phyloP scores from a whole-genome alignment of 2,329 filamentous ascomycete genomes.

The Thelonectria discophora region DNA sequence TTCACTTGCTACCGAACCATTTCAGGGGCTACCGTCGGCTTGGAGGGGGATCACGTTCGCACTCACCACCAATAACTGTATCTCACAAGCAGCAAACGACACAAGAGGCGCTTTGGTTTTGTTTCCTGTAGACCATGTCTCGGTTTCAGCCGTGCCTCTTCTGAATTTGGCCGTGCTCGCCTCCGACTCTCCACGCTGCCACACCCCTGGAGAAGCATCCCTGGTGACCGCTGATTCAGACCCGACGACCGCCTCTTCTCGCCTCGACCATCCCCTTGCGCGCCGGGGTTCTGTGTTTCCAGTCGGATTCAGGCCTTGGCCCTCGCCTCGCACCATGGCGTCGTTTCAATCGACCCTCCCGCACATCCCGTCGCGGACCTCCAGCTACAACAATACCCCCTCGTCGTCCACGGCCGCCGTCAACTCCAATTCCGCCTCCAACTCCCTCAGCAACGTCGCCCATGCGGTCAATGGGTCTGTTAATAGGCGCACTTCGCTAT shows the following conservation, averaged over 20 bases:
- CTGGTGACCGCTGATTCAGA: slow-evolving; percentile 22
- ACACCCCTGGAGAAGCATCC: slow-evolving; percentile 9
- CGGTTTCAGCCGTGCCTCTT: slow-evolving; percentile 38
- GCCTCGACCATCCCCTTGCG: slow-evolving; percentile 23
- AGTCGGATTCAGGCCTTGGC: slow-evolving; percentile 25
- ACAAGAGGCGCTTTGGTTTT: slow-evolving; percentile 4
- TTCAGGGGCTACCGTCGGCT: slow-evolving; percentile 32
- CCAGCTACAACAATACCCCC: slow-evolving; percentile 33
- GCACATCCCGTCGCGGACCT: slow-evolving; percentile 50
- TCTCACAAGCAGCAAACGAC: not conserved
- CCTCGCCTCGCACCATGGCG: slow-evolving; percentile 35
- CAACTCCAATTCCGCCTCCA: slow-evolving; percentile 29
- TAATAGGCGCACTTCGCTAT: slow-evolving; percentile 64
- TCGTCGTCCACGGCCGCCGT: slow-evolving; percentile 12
- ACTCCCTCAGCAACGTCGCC: slow-evolving; percentile 43
- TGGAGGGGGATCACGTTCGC: slow-evolving; percentile 18
- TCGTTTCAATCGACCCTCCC: slow-evolving; percentile 51
- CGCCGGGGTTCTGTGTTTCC: slow-evolving; percentile 14
- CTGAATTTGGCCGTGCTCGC: slow-evolving; percentile 28
- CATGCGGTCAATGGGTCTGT: slow-evolving; percentile 45
- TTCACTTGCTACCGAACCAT: slow-evolving; percentile 29
- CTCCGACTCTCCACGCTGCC: not conserved
- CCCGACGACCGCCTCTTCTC: slow-evolving; percentile 16
- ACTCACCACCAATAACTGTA: slow-evolving; percentile 19
- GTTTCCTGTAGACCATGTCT: slow-evolving; percentile 52